Evolutionary conservation across 1,284 basidiomycete genomes (phyloP), one percentile per base, ranked within the genome.

Genomic region (Austroboletus sp.): DNA sequence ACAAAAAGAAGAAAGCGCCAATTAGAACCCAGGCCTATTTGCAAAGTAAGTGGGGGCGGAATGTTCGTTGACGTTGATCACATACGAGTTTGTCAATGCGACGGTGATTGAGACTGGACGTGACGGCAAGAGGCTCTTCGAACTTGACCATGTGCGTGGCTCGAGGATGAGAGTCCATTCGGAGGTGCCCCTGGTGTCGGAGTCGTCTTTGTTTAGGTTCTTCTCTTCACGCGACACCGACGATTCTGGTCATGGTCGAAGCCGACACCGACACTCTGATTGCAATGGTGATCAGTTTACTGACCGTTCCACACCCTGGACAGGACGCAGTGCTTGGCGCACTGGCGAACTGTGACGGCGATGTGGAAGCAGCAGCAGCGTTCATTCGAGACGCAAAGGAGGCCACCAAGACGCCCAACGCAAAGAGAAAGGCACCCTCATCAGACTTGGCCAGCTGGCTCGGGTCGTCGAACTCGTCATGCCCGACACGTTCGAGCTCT

Each of bases 181-280:
- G n/a, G n/a, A n/a, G n/a, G n/a, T 6, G 26, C 26, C 26, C 26
- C 26, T 25, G 11, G 7, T 32, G 31, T 16, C 32, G 32, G 29
- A 30, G 13, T 30, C 29, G 29, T 6, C 13, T 6, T 37, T 15
- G 8, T 12, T 32, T 35, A 2, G 25, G 34, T n/a, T 29, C 21
- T 39, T 42, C 32, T 13, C 19, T 26, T 11, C 32, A 25, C 33
- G 3, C 40, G 21, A 29, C 27, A 21, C 26, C 16, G n/a, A 5
- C 23, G 21, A 21, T 21, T 21, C 32, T 8, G 27, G 11, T 17
- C 23, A 67, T 65, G 63, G 49, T 43, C n/a, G 55, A 54, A 31
- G 35, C 43, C 21, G 85, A 88, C 62, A 89, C 82, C 0, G 85
- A 89, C 21, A 76, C 69, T 2, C 69, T 86, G 31, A 69, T 89